These are phyloP conservation scores for Candida qinlingensis DNA, from an alignment of 805 yeast species.

Conservation along the genomic window DNA sequence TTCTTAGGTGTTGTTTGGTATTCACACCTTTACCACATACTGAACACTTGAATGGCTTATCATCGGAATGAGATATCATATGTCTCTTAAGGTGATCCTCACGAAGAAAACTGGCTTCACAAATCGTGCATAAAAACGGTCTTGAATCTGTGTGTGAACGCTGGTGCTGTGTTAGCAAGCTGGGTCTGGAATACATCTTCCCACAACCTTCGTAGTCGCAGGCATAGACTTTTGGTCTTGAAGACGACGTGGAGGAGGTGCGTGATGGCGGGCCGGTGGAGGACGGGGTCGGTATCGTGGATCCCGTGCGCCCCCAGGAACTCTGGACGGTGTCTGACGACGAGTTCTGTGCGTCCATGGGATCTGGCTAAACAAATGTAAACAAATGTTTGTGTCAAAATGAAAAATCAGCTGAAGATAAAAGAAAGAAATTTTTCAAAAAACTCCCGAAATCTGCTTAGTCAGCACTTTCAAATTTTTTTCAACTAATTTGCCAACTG, in stretches of 20 bases:
- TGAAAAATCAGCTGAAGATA: no score
- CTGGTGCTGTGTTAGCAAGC: conserved; percentile 75
- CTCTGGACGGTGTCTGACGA: not conserved
- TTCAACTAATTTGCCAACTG: not conserved
- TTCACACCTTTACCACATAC: conserved; percentile 80
- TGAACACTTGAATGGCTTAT: conserved; percentile 68
- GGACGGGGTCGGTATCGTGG: not conserved
- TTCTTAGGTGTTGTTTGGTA: conserved; percentile 69
- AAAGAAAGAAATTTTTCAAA: no score
- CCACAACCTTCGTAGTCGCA: conserved; percentile 66
- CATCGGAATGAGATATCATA: conserved; percentile 53
- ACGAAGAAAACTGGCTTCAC: conserved; percentile 63
- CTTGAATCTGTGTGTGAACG: conserved; percentile 73
- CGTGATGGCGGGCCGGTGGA: conserved; percentile 5
- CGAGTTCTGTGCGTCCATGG: no score
- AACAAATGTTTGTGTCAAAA: not conserved
- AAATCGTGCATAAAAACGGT: conserved; percentile 65
- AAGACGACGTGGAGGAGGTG: conserved; percentile 26
- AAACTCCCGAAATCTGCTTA: not conserved
- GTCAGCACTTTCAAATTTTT: not conserved
- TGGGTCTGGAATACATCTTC: conserved; percentile 77
- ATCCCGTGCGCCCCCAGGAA: no score
- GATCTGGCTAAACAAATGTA: not conserved
- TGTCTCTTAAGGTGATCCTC: conserved; percentile 82
- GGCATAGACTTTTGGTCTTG: conserved; percentile 53